These are phyloP conservation scores for Penicillium canescens DNA, from an alignment of 495 filamentous ascomycete species.

Conservation along the genomic window DNA sequence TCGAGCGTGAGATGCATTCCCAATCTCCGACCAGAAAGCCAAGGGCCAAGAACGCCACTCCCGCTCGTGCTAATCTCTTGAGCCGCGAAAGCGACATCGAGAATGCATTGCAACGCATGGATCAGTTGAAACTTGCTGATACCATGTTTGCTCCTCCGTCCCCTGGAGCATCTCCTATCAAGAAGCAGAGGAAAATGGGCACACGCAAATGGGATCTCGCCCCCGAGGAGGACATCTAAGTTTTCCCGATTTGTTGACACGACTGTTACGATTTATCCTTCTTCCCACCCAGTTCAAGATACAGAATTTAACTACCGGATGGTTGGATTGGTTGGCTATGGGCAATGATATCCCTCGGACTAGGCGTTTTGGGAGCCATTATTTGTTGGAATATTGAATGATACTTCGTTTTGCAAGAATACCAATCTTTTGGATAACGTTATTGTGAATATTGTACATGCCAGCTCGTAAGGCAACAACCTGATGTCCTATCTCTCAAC, in stretches of 20 bases:
- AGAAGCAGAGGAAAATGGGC: constrained; percentile 54
- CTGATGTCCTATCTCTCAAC: neutral
- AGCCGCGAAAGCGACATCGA: constrained; percentile 47
- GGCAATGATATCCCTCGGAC: constrained; percentile 13
- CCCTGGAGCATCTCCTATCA: constrained; percentile 30
- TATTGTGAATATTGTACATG: constrained; percentile 8
- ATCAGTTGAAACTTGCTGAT: constrained; percentile 44
- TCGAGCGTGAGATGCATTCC: constrained; percentile 49
- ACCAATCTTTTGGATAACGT: neutral
- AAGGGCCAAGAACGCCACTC: constrained; percentile 26
- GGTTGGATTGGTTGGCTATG: constrained; percentile 13
- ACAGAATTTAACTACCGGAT: constrained; percentile 1
- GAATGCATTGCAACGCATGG: constrained; percentile 43
- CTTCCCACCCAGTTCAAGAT: constrained; percentile 2
- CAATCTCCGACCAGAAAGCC: constrained; percentile 49
- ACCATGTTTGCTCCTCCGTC: constrained; percentile 36
- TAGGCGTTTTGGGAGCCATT: constrained; percentile 20
- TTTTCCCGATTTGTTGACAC: constrained; percentile 1
- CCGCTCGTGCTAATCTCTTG: constrained; percentile 28
- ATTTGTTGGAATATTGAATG: neutral
- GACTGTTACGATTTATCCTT: constrained; percentile 24
- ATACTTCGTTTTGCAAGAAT: constrained; percentile 2
- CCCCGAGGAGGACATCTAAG: constrained; percentile 52
- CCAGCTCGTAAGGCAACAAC: constrained; percentile 1
- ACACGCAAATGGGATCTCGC: constrained; percentile 58